Percentiles rank a stretch among this genome's conserved stretches.
Evolutionary conservation across 306 rosid genomes (phyloP).

Genomic region (Trifolium dubium): DNA sequence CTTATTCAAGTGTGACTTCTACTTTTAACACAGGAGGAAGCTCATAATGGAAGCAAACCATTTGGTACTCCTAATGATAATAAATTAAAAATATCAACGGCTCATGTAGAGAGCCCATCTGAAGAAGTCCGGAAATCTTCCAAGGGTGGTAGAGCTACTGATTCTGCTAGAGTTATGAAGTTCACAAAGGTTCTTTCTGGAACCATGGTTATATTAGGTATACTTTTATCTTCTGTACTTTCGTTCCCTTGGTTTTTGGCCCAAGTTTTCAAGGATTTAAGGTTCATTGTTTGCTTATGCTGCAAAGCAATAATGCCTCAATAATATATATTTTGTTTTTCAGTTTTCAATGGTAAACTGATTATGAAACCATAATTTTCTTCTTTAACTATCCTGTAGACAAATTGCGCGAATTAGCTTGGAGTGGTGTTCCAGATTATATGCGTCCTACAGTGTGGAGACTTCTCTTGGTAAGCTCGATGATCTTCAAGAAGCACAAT

Average conservation of each 20-base stretch:
- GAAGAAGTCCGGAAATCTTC: conserved; percentile 62
- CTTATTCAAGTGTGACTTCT: conserved; percentile 44
- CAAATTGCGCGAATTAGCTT: conserved; percentile 91
- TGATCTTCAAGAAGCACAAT: conserved; percentile 21
- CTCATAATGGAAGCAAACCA: conserved; percentile 50
- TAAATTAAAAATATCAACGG: conserved; percentile 57
- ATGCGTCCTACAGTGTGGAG: conserved; percentile 97
- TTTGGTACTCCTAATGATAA: conserved; percentile 47
- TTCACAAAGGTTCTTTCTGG: conserved; percentile 83
- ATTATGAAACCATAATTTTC: conserved; percentile 34
- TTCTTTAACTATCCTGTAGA: conserved; percentile 56
- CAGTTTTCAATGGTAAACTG: conserved; percentile 20
- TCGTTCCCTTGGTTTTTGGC: conserved; percentile 9
- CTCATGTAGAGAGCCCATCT: conserved; percentile 46
- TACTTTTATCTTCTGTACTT: conserved; percentile 12
- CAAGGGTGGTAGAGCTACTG: conserved; percentile 87
- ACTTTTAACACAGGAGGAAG: conserved; percentile 66
- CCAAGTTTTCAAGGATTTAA: conserved; percentile 21
- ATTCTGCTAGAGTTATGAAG: conserved; percentile 85
- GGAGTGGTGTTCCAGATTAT: conserved; percentile 92
- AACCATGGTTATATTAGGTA: conserved; percentile 80
- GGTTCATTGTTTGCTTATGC: conserved; percentile 26
- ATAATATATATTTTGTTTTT: conserved; percentile 24
- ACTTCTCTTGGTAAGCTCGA: conserved; percentile 85
- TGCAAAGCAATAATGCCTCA: not conserved